Evolutionary conservation across 139 green algal species (phyloP), one percentile per base, ranked within the genome.

Genomic region (Micractinium conductrix): DNA sequence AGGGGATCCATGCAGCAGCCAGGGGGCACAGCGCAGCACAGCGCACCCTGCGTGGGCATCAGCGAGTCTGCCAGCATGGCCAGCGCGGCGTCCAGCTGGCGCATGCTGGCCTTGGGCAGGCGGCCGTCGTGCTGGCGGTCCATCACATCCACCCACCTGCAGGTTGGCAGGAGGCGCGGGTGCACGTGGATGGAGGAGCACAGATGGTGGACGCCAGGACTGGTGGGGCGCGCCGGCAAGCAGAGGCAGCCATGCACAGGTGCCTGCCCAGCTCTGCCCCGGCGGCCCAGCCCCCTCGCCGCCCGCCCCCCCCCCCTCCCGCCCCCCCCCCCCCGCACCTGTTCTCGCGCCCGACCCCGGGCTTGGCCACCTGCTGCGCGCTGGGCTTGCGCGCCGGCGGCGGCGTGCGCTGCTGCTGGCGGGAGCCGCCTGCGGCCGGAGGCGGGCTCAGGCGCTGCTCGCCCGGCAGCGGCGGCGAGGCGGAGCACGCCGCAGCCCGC

Each of bases 71-170:
- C 89, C 69, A 96, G 83, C 43, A 80, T 42, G 10, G 44, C 28
- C 76, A 97, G 90, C 62, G 81, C 68, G 16, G 45, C 55, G 62
- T 93, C 79, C 37, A 96, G 68, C 28, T 44, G 12, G 19, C 19
- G 16, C 90, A 94, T 78, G 44, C 92, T 81, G 0, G 63, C 68
- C 35, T 85, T 72, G 12, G 89, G 86, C 38, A 60, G 60, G 1
- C 72, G 73, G 19, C 86, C 86, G 43, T 78, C 63, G 74, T 89
- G 80, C 21, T 44, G n/a, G 28, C 63, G 71, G 74, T 91, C 87
- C 70, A 84, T 87, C 33, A 89, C 69, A 35, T 86, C 87, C 19
- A 88, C 83, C 73, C 70, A 87, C 21, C 76, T 60, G 72, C 26
- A 35, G 63, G 42, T 19, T 4, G 44, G 30, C n/a, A 76, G 70